These are phyloP conservation scores for Mycena metata DNA, from an alignment of 768 basidiomycete genomes.

Conservation along the genomic window DNA sequence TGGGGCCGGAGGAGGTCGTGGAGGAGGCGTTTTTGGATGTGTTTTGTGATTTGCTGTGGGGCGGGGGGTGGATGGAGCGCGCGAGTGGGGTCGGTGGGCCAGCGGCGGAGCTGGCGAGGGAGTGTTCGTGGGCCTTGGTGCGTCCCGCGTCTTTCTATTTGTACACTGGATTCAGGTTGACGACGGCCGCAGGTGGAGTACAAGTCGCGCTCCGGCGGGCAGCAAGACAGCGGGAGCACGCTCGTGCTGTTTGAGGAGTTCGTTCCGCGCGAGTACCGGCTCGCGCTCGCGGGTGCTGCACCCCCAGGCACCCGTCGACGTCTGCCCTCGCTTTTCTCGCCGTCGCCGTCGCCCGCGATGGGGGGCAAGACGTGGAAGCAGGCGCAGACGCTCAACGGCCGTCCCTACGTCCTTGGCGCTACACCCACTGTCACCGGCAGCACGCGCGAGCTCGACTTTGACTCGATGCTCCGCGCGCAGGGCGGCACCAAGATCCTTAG, in stretches of 20 bases:
- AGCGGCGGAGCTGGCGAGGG: slow-evolving; percentile 63
- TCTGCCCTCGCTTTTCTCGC: slow-evolving; percentile 77
- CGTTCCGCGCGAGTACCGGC: slow-evolving; percentile 89
- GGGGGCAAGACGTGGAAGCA: slow-evolving; percentile 81
- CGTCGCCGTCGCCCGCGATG: slow-evolving; percentile 36
- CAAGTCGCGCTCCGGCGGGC: slow-evolving; percentile 76
- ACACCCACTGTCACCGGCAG: slow-evolving; percentile 69
- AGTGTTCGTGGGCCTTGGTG: slow-evolving; percentile 95
- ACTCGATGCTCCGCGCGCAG: slow-evolving; percentile 75
- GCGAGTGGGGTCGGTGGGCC: slow-evolving; percentile 73
- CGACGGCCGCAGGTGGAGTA: slow-evolving; percentile 77
- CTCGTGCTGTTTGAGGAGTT: slow-evolving; percentile 94
- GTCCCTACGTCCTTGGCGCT: slow-evolving; percentile 76
- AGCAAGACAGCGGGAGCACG: slow-evolving; percentile 80
- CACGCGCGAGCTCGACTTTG: slow-evolving; percentile 68
- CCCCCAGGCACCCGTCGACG: slow-evolving; percentile 62
- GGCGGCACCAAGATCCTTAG: slow-evolving; percentile 61
- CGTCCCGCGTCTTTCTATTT: slow-evolving; percentile 45
- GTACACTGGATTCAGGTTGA: background rate
- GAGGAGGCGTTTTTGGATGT: slow-evolving; percentile 94
- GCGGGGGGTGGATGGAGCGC: slow-evolving; percentile 86
- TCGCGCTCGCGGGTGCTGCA: slow-evolving; percentile 73
- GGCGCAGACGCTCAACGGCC: slow-evolving; percentile 84
- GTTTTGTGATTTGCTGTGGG: slow-evolving; percentile 86
- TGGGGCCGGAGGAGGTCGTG: slow-evolving; percentile 83